Percentiles rank a stretch among this genome's conserved stretches.
These are phyloP conservation scores for Rhynchospora pubera DNA, from an alignment of 176 grass and related monocot genomes.

Conservation along the genomic window DNA sequence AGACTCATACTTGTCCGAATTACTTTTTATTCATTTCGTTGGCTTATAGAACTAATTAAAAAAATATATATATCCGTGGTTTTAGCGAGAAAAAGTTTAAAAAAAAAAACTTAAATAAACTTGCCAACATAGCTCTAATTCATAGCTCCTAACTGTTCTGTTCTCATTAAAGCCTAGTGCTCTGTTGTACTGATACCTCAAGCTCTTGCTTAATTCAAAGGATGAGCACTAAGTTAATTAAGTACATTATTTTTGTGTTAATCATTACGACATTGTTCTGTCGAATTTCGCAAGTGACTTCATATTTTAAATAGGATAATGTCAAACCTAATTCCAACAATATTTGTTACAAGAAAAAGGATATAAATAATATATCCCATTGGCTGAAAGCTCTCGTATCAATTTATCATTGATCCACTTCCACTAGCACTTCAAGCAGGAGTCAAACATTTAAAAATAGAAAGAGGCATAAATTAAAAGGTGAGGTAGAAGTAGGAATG, in stretches of 20 bases:
- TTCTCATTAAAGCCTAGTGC: constrained; percentile 4
- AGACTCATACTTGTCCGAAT: no score
- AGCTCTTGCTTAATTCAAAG: neutral
- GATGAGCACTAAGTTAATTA: constrained; percentile 9
- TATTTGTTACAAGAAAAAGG: neutral
- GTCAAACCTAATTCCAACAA: constrained; percentile 10
- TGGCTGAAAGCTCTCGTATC: neutral
- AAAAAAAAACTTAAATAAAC: neutral
- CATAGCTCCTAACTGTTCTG: neutral
- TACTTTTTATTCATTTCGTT: no score
- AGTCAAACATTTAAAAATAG: neutral
- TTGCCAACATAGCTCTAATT: neutral
- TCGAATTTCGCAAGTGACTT: neutral
- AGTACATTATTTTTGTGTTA: neutral
- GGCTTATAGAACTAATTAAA: no score
- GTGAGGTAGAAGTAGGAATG: neutral
- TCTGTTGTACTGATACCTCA: neutral
- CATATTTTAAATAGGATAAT: neutral
- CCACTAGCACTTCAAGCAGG: neutral
- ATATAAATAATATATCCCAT: constrained; percentile 14
- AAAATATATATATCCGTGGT: no score
- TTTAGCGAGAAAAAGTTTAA: no score
- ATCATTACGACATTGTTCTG: neutral
- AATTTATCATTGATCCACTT: constrained; percentile 11
- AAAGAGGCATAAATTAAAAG: neutral